Conservation (phyloP, 441 rosid genomes). For the Erodium texanum region DNA sequence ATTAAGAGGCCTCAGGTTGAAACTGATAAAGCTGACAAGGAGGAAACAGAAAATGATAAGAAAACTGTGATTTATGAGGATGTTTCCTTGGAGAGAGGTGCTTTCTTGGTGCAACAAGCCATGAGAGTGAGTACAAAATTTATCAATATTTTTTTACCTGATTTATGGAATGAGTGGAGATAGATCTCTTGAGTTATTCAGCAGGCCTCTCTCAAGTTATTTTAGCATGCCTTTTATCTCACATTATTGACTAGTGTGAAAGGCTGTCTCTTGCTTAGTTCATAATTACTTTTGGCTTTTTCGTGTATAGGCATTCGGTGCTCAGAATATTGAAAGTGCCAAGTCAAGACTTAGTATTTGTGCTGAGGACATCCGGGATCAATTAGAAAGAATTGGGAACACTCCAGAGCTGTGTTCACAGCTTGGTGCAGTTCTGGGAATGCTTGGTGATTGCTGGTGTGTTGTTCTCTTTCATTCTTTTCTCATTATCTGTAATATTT, state of each 20-base stretch:
- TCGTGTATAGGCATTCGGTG: slow-evolving; percentile 60
- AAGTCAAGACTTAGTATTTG: slow-evolving; percentile 77
- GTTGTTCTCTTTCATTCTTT: slow-evolving; percentile 22
- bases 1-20: slow-evolving; percentile 63
- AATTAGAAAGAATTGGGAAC: slow-evolving; percentile 55
- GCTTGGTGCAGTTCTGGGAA: slow-evolving; percentile 95
- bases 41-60: slow-evolving; percentile 35
- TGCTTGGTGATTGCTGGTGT: slow-evolving; percentile 99
- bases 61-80: slow-evolving; percentile 74
- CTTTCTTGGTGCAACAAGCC: slow-evolving; percentile 93
- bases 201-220: no score
- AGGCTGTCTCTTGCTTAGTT: background rate
- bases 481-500: background rate
- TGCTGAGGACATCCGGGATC: slow-evolving; percentile 68
- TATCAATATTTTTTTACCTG: background rate
- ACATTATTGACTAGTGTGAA: background rate
- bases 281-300: slow-evolving; percentile 3
- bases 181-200: background rate
- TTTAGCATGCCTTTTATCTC: background rate
- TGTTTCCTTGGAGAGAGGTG: slow-evolving; percentile 92
- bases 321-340: slow-evolving; percentile 85
- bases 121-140: slow-evolving; percentile 66
- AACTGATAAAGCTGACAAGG: slow-evolving; percentile 25
- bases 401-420: slow-evolving; percentile 85
- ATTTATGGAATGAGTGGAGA: background rate